Evolutionary conservation across 1,284 basidiomycete genomes (phyloP).

Genomic region (Fomitopsis betulina): DNA sequence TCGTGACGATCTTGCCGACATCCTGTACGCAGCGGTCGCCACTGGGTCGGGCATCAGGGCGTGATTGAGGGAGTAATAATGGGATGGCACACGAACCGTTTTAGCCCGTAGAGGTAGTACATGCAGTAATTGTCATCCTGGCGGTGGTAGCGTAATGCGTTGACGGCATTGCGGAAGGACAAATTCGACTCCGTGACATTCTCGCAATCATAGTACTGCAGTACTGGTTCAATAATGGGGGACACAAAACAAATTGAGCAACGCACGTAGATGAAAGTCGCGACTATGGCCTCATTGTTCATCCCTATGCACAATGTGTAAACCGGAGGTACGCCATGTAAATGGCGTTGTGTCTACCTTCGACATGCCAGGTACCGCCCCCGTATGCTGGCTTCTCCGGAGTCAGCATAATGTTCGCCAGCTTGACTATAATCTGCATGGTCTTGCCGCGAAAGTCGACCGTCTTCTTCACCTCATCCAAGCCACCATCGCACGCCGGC

Average conservation of each 20-base stretch:
- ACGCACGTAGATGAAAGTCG: neutral
- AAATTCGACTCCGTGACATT: conserved; percentile 16
- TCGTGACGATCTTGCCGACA: conserved; percentile 19
- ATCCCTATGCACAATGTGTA: conserved; percentile 9
- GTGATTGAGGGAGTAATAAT: conserved; percentile 8
- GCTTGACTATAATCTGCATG: conserved; percentile 47
- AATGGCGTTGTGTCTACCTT: conserved; percentile 13
- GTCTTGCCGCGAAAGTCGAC: conserved; percentile 16
- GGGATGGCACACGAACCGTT: neutral
- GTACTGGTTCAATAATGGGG: neutral
- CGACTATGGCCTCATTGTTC: conserved; percentile 42
- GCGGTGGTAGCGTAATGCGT: conserved; percentile 2
- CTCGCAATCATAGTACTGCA: conserved; percentile 12
- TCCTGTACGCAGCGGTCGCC: conserved; percentile 1
- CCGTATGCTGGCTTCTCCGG: conserved; percentile 35
- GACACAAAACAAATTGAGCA: neutral
- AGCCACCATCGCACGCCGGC: neutral
- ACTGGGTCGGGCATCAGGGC: conserved; percentile 4
- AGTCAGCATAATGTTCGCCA: conserved; percentile 43
- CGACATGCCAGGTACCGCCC: conserved; percentile 33
- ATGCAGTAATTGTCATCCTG: conserved; percentile 4
- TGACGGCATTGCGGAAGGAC: conserved; percentile 13
- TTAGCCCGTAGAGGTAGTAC: conserved; percentile 7
- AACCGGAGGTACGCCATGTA: neutral
- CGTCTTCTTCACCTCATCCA: neutral